Percentiles rank a stretch among this genome's conserved stretches.
Conservation (phyloP, 2,329 filamentous ascomycete genomes). For the Colletotrichum plurivorum region DNA sequence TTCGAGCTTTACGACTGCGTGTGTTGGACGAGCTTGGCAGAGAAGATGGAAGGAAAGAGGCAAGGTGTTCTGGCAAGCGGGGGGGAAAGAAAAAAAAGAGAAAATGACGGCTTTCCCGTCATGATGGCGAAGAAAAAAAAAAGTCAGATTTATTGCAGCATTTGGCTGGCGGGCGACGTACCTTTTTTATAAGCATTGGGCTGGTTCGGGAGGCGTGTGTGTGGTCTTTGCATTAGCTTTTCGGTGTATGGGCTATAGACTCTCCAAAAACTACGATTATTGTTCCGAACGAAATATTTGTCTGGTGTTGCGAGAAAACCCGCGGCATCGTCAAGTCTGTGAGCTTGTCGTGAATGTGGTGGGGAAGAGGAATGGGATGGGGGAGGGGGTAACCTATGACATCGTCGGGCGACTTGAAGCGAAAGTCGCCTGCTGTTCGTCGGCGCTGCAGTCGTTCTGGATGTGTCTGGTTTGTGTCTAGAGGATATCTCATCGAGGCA, state of each 20-base stretch:
- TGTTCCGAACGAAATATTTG: not conserved
- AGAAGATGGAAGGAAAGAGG: not conserved
- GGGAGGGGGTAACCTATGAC: too few relatives aligned
- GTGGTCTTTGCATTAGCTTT: slow-evolving; percentile 7
- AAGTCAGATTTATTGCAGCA: slow-evolving; percentile 18
- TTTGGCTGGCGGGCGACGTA: slow-evolving; percentile 21
- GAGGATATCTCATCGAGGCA: too few relatives aligned
- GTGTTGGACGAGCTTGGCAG: not conserved
- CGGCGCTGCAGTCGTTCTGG: too few relatives aligned
- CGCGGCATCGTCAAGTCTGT: too few relatives aligned
- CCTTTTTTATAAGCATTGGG: slow-evolving; percentile 17
- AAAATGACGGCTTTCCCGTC: slow-evolving; percentile 4
- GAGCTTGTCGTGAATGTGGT: too few relatives aligned
- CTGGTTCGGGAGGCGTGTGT: slow-evolving; percentile 18
- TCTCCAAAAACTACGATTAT: slow-evolving; percentile 25
- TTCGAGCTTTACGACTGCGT: slow-evolving; percentile 8
- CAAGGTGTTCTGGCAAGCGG: not conserved
- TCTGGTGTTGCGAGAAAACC: too few relatives aligned
- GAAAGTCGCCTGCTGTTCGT: too few relatives aligned
- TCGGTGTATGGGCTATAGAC: slow-evolving; percentile 19
- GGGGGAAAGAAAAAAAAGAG: slow-evolving; percentile 15
- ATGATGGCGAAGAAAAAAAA: not conserved
- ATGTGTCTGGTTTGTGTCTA: too few relatives aligned
- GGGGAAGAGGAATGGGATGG: too few relatives aligned
- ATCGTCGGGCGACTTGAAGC: too few relatives aligned